These are phyloP conservation scores for Sclerotinia subarctica DNA, from an alignment of 2,329 filamentous ascomycete genomes.

Conservation along the genomic window DNA sequence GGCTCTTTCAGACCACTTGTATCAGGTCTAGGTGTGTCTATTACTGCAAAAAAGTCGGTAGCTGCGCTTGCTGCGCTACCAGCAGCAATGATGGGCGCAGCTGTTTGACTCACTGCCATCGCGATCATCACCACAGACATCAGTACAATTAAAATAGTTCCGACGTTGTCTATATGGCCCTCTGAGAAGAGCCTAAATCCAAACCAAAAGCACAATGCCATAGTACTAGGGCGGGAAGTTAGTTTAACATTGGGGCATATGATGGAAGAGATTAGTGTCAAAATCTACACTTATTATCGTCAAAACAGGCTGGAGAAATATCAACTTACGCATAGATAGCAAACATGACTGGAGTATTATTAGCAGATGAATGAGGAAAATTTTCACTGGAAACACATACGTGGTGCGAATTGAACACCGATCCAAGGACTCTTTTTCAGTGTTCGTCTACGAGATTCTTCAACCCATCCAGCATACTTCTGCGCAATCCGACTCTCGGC, in stretches of 20 bases:
- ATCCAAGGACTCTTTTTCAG: slow-evolving; percentile 50
- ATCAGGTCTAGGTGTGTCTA: slow-evolving; percentile 39
- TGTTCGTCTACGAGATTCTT: slow-evolving; percentile 51
- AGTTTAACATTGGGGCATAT: not conserved
- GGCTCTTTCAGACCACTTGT: slow-evolving; percentile 44
- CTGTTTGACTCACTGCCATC: slow-evolving; percentile 48
- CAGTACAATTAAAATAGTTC: slow-evolving; percentile 49
- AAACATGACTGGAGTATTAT: slow-evolving; percentile 39
- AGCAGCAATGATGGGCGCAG: slow-evolving; percentile 54
- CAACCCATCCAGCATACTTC: slow-evolving; percentile 54
- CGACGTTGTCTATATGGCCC: slow-evolving; percentile 47
- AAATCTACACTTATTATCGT: not conserved
- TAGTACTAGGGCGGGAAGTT: slow-evolving; percentile 42
- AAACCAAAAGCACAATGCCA: slow-evolving; percentile 61
- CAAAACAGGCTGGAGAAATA: not conserved
- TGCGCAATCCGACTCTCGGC: slow-evolving; percentile 53
- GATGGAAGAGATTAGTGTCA: not conserved
- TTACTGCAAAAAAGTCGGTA: slow-evolving; percentile 38
- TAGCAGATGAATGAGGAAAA: not conserved
- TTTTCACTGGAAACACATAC: slow-evolving; percentile 21
- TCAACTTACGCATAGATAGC: slow-evolving; percentile 34
- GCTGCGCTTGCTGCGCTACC: slow-evolving; percentile 40
- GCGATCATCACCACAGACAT: slow-evolving; percentile 21
- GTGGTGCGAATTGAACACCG: slow-evolving; percentile 50
- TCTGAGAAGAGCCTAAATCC: slow-evolving; percentile 48